Evolutionary conservation across 2,329 filamentous ascomycete species (phyloP).

Genomic region (Monosporascus sp.): DNA sequence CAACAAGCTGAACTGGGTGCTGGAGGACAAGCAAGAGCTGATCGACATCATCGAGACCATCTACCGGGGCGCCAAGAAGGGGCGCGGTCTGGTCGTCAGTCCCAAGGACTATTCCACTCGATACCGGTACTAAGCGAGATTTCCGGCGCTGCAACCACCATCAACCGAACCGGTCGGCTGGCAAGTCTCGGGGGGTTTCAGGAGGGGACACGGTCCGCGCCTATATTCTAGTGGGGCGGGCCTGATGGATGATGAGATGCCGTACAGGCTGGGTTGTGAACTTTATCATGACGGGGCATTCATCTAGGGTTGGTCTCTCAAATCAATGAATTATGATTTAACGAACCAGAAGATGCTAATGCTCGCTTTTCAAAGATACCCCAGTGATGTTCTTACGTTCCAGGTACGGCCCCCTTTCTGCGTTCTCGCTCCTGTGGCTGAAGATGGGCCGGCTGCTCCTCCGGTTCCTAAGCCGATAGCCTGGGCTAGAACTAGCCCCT

Average conservation of each 20-base stretch:
- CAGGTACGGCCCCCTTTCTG: slow-evolving; percentile 14
- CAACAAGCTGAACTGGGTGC: slow-evolving; percentile 94
- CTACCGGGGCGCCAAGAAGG: slow-evolving; percentile 97
- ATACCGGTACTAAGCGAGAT: slow-evolving; percentile 21
- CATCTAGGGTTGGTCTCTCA: slow-evolving; percentile 33
- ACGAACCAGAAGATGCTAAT: slow-evolving; percentile 25
- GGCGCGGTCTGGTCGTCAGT: slow-evolving; percentile 89
- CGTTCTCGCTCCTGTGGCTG: neutral
- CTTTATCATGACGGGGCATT: neutral
- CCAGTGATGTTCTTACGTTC: slow-evolving; percentile 9
- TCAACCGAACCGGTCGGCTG: neutral
- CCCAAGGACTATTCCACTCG: slow-evolving; percentile 64
- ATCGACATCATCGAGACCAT: slow-evolving; percentile 99
- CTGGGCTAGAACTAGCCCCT: too few relatives aligned
- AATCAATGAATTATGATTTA: slow-evolving; percentile 13
- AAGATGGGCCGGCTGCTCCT: neutral
- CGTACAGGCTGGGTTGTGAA: too few relatives aligned
- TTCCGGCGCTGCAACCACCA: too few relatives aligned
- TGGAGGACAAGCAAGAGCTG: slow-evolving; percentile 96
- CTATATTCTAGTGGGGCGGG: neutral
- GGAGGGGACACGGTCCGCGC: neutral
- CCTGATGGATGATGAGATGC: neutral
- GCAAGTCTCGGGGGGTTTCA: neutral
- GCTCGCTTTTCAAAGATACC: slow-evolving; percentile 11
- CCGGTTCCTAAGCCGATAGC: neutral